Base-by-base conservation (phyloP, 1,139 yeast genomes). In the Torulaspora pretoriensis region DNA sequence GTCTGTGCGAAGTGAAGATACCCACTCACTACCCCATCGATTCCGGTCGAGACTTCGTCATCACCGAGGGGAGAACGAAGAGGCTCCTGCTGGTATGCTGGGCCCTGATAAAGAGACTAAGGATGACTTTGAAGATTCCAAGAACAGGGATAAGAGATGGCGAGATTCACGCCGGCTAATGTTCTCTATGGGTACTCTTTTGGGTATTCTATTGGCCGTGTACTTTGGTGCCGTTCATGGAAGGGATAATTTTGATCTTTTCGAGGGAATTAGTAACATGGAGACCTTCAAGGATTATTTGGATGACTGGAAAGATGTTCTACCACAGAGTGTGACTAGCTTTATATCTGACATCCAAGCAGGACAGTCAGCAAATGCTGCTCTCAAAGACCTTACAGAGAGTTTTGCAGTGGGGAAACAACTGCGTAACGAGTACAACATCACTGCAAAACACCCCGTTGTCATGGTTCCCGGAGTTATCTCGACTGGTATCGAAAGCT, bases 401-500 rank as follows among this genome's bases (percentile, higher is more conserved):
- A 80, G 88, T 41, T 92, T 92, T 67, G 87, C 94, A 1, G 95
- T 89, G 19, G 98, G 98, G 2, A 77, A 74, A 53, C 72, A 83
- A 41, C 68, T 90, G 71, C 68, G 68, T 19, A 63, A 69, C 5
- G 73, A 70, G 25, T 75, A 77, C 35, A 78, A 82, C 27, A 65
- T 77, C 39, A 61, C 72, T 0, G 74, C 80, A 1, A 78, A 83
- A 50, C 75, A 78, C 64, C 95, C 95, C 12, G 96, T 92, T 10
- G 78, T 92, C 8, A 76, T 92, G 81, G 89, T 92, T 19, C 98
- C 98, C 0, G 98, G 98, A 2, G 97, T 92, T 7, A 86, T 88
- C 42, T 86, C 96, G 25, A 90, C 97, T 0, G 97, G 97, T 2
- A 73, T 92, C 36, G 98, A 94, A 64, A 82, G 92, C 37, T 92